These are phyloP conservation scores for Aspergillus ochraceoroseus DNA, from an alignment of 2,329 filamentous ascomycete genomes.

Conservation along the genomic window DNA sequence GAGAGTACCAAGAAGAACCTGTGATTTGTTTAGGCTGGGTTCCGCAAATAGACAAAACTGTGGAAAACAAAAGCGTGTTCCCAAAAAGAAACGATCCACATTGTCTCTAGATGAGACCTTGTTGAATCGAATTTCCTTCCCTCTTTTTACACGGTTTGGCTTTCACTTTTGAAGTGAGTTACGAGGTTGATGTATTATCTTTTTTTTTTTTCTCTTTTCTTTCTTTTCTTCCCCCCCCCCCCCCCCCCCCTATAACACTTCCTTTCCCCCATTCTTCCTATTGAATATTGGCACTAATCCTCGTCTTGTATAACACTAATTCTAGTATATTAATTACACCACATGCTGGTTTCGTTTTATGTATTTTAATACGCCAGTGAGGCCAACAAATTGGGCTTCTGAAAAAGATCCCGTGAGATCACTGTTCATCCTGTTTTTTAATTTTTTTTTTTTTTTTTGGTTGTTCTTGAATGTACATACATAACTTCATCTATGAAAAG, in stretches of 20 bases:
- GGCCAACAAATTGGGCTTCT: not conserved
- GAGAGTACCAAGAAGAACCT: constrained; percentile 36
- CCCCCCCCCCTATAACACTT: too few relatives aligned
- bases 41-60: too few relatives aligned
- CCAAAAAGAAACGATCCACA: too few relatives aligned
- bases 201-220: not conserved
- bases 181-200: constrained; percentile 18
- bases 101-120: not conserved
- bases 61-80: too few relatives aligned
- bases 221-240: too few relatives aligned
- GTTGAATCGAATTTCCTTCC: not conserved
- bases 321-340: constrained; percentile 13
- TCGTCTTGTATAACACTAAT: constrained; percentile 15
- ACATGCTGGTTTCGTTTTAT: constrained; percentile 9
- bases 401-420: not conserved
- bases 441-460: not conserved
- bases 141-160: not conserved
- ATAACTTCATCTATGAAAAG: too few relatives aligned
- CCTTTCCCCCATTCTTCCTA: not conserved
- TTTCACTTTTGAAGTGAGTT: constrained; percentile 8
- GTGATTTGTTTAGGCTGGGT: too few relatives aligned
- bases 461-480: constrained; percentile 9
- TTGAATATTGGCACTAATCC: constrained; percentile 4
- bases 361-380: not conserved
- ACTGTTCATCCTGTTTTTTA: not conserved